Evolutionary conservation across 2,329 filamentous ascomycete genomes (phyloP), one percentile per base, ranked within the genome.

Genomic region (Mollisiaceae sp.): DNA sequence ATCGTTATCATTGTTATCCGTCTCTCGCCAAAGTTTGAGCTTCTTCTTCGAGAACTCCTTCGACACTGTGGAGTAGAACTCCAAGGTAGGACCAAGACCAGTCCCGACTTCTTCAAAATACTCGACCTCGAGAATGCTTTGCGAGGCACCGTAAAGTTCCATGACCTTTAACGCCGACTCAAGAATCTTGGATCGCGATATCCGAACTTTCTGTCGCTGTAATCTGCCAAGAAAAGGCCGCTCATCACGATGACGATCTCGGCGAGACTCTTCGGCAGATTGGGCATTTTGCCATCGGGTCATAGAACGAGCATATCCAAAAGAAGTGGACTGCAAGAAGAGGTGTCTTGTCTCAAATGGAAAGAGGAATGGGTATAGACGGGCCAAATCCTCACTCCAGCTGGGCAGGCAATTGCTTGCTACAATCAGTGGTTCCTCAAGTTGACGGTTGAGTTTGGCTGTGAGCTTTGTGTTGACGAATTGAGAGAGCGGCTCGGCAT

Each of bases 41-140:
- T 96, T 97, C 84, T 94, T 97, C 83, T 95, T 97, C 0, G 92
- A 94, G 75, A 98, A 98, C 77, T 99, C 95, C 73, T 92, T 95
- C 0, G 95, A 99, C 1, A 98, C 94, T 0, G 92, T 97, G 0
- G 95, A 97, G 79, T 99, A 99, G 77, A 99, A 99, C 76, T 99
- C 95, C 15, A 99, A 85, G 0, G 95, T 99, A 4, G 95, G 95
- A 0, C 95, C 95, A 55, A 99, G 84, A 56, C 95, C 95, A 27
- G 96, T 99, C 64, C 95, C 95, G 24, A 99, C 95, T 79, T 99
- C 95, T 74, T 98, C 95, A 72, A 99, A 99, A 75, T 99, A 99
- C 75, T 99, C 96, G 1, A 99, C 94, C 75, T 99, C 95, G 0
- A 99, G 81, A 35, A 98, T 92, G 76, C 94, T 98, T 65, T 97